Percentiles rank a stretch among this genome's conserved stretches.
Conservation (phyloP, 2,329 filamentous ascomycete species). For the Ophiostoma himal-ulmi region DNA sequence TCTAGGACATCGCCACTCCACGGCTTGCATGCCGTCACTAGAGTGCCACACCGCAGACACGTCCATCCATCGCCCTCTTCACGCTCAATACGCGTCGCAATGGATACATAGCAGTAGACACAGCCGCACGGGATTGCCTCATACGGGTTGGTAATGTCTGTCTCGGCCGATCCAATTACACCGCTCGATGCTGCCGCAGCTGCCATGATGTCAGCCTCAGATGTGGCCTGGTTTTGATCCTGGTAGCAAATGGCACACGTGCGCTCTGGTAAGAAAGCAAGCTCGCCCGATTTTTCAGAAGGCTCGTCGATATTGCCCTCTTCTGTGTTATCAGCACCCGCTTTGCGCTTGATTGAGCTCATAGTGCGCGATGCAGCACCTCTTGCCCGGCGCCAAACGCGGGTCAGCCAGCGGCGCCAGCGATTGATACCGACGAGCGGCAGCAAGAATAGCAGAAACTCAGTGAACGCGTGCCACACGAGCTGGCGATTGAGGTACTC, state of each 20-base stretch:
- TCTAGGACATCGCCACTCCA: constrained; percentile 88
- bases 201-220: constrained; percentile 68
- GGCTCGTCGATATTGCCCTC: constrained; percentile 39
- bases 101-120: constrained; percentile 91
- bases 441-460: constrained; percentile 87
- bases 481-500: constrained; percentile 96
- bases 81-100: constrained; percentile 81
- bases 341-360: constrained; percentile 24
- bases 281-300: constrained; percentile 59
- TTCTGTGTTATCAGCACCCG: background rate
- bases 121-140: constrained; percentile 84
- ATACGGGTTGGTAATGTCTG: constrained; percentile 94
- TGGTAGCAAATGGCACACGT: constrained; percentile 97
- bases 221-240: constrained; percentile 73
- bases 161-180: constrained; percentile 79
- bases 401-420: constrained; percentile 84
- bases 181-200: constrained; percentile 64
- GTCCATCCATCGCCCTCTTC: constrained; percentile 94
- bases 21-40: constrained; percentile 77
- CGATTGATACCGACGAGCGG: constrained; percentile 90
- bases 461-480: constrained; percentile 99
- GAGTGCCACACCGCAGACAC: constrained; percentile 80
- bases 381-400: constrained; percentile 78
- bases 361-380: constrained; percentile 49
- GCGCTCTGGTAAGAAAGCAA: constrained; percentile 79